A percentile compares a stretch with the other conserved stretches of the same genome.
Conservation (phyloP, 805 yeast genomes). For the Yarrowia osloensis region DNA sequence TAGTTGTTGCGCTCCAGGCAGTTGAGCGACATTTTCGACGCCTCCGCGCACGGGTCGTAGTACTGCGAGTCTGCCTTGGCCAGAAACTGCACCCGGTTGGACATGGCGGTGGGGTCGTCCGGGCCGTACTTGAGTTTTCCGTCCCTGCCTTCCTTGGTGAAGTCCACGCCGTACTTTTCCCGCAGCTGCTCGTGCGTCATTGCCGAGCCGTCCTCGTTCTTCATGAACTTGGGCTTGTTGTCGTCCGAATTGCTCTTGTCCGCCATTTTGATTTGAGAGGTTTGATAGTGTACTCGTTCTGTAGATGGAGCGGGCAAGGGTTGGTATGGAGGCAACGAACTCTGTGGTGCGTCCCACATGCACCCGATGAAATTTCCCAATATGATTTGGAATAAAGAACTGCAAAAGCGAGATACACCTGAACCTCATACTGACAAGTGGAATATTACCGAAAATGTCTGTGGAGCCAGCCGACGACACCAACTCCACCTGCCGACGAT, state of each 20-base stretch:
- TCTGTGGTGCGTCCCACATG: not conserved
- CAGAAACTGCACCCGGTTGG: slow-evolving; percentile 68
- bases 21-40: slow-evolving; percentile 80
- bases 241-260: not conserved
- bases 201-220: slow-evolving; percentile 22
- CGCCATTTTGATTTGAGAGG: not conserved
- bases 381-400: not conserved
- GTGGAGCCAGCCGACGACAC: too few species aligned
- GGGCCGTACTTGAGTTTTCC: slow-evolving; percentile 74
- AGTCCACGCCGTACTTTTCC: slow-evolving; percentile 52
- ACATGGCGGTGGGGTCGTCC: slow-evolving; percentile 75
- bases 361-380: not conserved
- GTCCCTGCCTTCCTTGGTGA: slow-evolving; percentile 61
- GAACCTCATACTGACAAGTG: not conserved
- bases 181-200: slow-evolving; percentile 32
- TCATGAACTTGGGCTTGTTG: slow-evolving; percentile 17
- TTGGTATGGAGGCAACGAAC: slow-evolving; percentile 18
- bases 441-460: too few species aligned
- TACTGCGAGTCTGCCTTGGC: slow-evolving; percentile 78
- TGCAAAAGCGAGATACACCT: not conserved
- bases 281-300: not conserved
- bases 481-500: not conserved
- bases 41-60: slow-evolving; percentile 91
- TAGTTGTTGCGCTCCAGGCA: slow-evolving; percentile 79
- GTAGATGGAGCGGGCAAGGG: not conserved